Conservation (phyloP, 2,329 filamentous ascomycete genomes). For the Microcyclosporella mali region DNA sequence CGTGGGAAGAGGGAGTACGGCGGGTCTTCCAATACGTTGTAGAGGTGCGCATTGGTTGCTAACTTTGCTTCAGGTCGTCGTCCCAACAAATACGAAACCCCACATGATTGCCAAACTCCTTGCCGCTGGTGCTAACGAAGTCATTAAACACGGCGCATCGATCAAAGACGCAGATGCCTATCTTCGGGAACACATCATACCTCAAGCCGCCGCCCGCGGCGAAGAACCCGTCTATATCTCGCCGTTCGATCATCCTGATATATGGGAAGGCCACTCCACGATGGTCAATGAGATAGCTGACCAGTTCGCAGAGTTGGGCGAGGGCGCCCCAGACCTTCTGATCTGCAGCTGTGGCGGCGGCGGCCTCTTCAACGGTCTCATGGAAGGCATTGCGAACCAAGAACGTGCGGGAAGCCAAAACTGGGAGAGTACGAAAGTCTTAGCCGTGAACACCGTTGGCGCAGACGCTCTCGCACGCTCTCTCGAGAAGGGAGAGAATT, state of each 20-base stretch:
- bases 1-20: slow-evolving; percentile 60
- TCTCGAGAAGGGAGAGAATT: slow-evolving; percentile 46
- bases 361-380: slow-evolving; percentile 69
- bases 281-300: slow-evolving; percentile 49
- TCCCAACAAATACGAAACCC: slow-evolving; percentile 59
- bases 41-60: slow-evolving; percentile 58
- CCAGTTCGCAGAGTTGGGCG: slow-evolving; percentile 34
- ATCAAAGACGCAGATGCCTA: slow-evolving; percentile 66
- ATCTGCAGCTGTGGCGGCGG: slow-evolving; percentile 77
- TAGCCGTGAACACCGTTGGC: slow-evolving; percentile 71
- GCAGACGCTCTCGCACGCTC: slow-evolving; percentile 63
- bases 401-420: slow-evolving; percentile 15
- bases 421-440: slow-evolving; percentile 43
- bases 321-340: slow-evolving; percentile 57
- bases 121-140: slow-evolving; percentile 59
- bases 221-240: slow-evolving; percentile 56
- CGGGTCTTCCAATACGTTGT: slow-evolving; percentile 54
- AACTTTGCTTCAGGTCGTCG: slow-evolving; percentile 59
- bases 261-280: slow-evolving; percentile 61
- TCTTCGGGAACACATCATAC: slow-evolving; percentile 54
- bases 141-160: slow-evolving; percentile 61
- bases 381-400: slow-evolving; percentile 60
- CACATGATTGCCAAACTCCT: slow-evolving; percentile 67
- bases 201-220: slow-evolving; percentile 35
- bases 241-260: slow-evolving; percentile 62